Evolutionary conservation across 345 rosid species (phyloP).

Genomic region (Clausena lansium): DNA sequence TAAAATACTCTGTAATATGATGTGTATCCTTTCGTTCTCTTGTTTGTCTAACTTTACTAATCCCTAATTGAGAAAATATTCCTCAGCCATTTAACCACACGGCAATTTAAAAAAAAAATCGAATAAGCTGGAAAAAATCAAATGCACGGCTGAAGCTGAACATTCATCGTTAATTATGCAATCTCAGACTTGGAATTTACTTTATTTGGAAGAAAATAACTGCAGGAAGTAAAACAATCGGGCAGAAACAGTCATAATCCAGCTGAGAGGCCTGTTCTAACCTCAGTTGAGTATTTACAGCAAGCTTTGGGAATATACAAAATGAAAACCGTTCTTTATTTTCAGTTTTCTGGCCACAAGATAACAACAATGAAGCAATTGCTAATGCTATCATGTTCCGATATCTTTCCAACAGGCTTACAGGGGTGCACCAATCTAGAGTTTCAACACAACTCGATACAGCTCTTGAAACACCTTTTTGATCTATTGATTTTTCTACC

Average conservation of each 20-base stretch:
- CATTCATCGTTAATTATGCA: not conserved
- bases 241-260: not conserved
- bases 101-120: too few species aligned
- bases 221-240: not conserved
- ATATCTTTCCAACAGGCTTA: not conserved
- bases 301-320: constrained; percentile 4
- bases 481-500: not conserved
- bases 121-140: not conserved
- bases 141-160: not conserved
- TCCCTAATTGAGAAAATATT: too few species aligned
- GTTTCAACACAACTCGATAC: not conserved
- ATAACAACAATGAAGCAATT: not conserved
- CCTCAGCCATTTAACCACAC: too few species aligned
- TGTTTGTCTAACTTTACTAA: too few species aligned
- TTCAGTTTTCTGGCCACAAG: not conserved
- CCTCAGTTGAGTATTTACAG: not conserved
- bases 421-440: not conserved
- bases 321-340: not conserved
- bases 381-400: not conserved
- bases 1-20: too few species aligned
- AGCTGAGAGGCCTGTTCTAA: not conserved
- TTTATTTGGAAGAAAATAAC: not conserved
- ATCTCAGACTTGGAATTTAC: not conserved
- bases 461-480: not conserved
- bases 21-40: too few species aligned